A percentile compares a stretch with the other conserved stretches of the same genome.
These are phyloP conservation scores for Ramaria sp. DNA, from an alignment of 768 basidiomycete species.

Conservation along the genomic window DNA sequence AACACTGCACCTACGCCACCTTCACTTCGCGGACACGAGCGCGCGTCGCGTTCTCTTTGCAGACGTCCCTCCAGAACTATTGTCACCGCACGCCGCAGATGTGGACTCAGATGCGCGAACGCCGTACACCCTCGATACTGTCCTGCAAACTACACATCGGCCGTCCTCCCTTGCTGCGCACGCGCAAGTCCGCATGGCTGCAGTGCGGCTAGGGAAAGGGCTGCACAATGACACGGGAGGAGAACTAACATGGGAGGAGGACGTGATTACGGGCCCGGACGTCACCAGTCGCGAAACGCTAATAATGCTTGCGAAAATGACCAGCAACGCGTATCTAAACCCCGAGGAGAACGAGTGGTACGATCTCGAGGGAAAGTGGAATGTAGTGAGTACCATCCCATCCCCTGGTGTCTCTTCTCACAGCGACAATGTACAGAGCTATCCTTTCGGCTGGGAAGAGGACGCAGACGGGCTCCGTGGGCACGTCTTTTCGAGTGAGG, in stretches of 20 bases:
- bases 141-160: neutral
- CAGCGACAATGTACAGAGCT: constrained; percentile 32
- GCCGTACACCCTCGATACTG: neutral
- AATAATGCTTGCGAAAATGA: constrained; percentile 85
- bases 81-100: neutral
- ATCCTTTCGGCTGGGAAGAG: constrained; percentile 89
- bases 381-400: constrained; percentile 30
- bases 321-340: constrained; percentile 76
- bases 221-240: neutral
- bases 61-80: neutral
- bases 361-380: constrained; percentile 57
- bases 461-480: constrained; percentile 84
- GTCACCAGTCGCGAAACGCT: constrained; percentile 67
- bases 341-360: constrained; percentile 67
- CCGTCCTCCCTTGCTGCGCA: neutral
- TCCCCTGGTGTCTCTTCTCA: neutral
- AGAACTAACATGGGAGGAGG: constrained; percentile 57
- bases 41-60: neutral
- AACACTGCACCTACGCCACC: neutral
- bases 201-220: neutral
- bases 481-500: constrained; percentile 76
- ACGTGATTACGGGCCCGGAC: constrained; percentile 65
- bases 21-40: neutral
- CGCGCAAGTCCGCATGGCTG: neutral
- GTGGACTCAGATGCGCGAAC: too few relatives aligned